Evolutionary conservation across 108 stramenopile genomes (phyloP).

Genomic region (Stephanodiscus minutulus): DNA sequence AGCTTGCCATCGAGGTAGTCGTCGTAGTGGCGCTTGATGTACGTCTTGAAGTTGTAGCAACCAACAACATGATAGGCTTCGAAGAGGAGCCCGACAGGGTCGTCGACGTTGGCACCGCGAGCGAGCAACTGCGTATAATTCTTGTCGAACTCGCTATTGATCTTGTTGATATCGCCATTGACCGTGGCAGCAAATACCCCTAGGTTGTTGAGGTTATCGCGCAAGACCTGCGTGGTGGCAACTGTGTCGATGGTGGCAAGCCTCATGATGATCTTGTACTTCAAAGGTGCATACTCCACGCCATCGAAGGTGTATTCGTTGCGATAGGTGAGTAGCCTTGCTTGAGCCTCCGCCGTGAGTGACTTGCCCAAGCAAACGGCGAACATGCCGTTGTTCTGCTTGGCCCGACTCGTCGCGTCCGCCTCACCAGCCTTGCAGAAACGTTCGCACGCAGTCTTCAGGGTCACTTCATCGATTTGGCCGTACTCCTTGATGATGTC

Average conservation of each 20-base stretch:
- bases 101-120: not conserved
- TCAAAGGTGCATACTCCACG: too few relatives aligned
- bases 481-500: not conserved
- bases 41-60: not conserved
- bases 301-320: too few relatives aligned
- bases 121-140: too few relatives aligned
- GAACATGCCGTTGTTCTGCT: not conserved
- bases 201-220: too few relatives aligned
- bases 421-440: not conserved
- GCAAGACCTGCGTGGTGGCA: too few relatives aligned
- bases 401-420: not conserved
- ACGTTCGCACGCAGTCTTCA: not conserved
- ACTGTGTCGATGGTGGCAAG: too few relatives aligned
- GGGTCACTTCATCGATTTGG: not conserved
- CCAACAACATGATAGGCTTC: not conserved
- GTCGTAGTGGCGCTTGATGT: not conserved
- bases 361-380: not conserved
- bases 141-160: too few relatives aligned
- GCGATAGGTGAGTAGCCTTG: not conserved
- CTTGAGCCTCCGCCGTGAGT: not conserved
- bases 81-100: not conserved
- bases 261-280: too few relatives aligned
- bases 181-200: too few relatives aligned
- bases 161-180: too few relatives aligned
- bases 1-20: not conserved